Evolutionary conservation across 2,329 filamentous ascomycete genomes (phyloP).

Genomic region (Penicillium sp.): DNA sequence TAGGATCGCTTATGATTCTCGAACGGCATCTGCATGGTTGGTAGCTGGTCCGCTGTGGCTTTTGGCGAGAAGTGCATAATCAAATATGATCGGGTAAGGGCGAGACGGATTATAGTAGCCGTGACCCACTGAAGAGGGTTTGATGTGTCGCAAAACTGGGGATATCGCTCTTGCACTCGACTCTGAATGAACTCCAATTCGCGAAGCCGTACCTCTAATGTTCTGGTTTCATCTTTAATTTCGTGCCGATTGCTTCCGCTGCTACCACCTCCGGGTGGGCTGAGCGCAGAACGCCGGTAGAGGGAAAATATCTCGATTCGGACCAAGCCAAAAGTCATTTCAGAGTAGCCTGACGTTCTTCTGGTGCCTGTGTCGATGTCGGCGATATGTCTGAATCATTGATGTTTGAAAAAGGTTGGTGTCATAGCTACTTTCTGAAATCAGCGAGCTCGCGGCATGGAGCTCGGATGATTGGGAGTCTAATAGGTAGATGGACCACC

Average conservation of each 20-base stretch:
- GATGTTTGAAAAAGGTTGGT: background rate
- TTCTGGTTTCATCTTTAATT: background rate
- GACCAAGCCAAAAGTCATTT: slow-evolving; percentile 49
- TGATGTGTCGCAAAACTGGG: slow-evolving; percentile 9
- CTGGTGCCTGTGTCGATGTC: background rate
- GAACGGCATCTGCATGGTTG: background rate
- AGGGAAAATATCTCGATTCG: slow-evolving; percentile 47
- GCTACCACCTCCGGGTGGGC: background rate
- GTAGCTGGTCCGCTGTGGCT: background rate
- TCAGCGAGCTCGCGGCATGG: slow-evolving; percentile 37
- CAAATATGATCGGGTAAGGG: background rate
- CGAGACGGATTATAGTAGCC: slow-evolving; percentile 9
- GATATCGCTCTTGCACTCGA: slow-evolving; percentile 2
- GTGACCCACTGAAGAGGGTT: slow-evolving; percentile 13
- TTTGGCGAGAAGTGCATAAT: background rate
- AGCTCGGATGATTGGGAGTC: slow-evolving; percentile 44
- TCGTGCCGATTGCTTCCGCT: background rate
- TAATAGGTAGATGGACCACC: slow-evolving; percentile 44
- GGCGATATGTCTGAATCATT: background rate
- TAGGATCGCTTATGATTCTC: background rate
- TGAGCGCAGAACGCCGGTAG: background rate
- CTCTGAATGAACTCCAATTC: background rate
- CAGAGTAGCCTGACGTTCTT: slow-evolving; percentile 44
- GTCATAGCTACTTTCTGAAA: slow-evolving; percentile 31
- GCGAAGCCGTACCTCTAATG: background rate